Conservation (phyloP, 768 basidiomycete genomes). For the Hysterangium stoloniferum region DNA sequence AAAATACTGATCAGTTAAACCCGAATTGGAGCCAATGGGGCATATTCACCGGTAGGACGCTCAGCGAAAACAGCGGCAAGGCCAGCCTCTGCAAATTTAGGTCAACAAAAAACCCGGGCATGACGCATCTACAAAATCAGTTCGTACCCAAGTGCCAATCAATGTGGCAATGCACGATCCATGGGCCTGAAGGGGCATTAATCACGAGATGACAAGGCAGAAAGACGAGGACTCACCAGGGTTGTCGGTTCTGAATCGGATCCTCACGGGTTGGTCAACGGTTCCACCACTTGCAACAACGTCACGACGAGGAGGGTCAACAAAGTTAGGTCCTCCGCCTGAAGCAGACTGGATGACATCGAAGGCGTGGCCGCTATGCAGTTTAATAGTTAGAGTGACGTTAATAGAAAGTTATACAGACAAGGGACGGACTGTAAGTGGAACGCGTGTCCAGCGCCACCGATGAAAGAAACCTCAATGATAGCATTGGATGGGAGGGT, state of each 20-base stretch:
- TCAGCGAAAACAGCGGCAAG: slow-evolving; percentile 33
- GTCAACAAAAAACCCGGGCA: no score
- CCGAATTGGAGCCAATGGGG: not conserved
- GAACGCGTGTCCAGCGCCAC: slow-evolving; percentile 1
- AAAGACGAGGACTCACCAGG: slow-evolving; percentile 35
- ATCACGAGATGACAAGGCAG: not conserved
- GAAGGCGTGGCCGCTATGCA: slow-evolving; percentile 19
- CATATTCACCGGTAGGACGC: slow-evolving; percentile 16
- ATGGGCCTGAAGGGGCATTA: not conserved
- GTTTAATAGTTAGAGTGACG: not conserved
- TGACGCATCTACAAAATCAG: not conserved
- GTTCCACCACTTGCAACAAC: slow-evolving; percentile 18
- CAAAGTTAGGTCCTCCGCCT: slow-evolving; percentile 26
- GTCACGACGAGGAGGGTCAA: slow-evolving; percentile 23
- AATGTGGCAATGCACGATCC: slow-evolving; percentile 40
- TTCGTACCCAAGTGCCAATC: slow-evolving; percentile 29
- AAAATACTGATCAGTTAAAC: not conserved
- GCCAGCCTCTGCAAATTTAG: slow-evolving; percentile 15
- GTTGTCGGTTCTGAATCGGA: slow-evolving; percentile 46
- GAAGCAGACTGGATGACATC: slow-evolving; percentile 29
- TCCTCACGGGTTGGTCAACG: slow-evolving; percentile 31
- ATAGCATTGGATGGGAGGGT: not conserved
- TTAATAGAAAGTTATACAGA: not conserved
- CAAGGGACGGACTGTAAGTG: slow-evolving; percentile 8
- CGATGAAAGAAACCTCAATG: slow-evolving; percentile 9